A percentile compares a stretch with the other conserved stretches of the same genome.
Conservation (phyloP, 2,329 filamentous ascomycete species). For the Drechslerella coelobrocha region DNA sequence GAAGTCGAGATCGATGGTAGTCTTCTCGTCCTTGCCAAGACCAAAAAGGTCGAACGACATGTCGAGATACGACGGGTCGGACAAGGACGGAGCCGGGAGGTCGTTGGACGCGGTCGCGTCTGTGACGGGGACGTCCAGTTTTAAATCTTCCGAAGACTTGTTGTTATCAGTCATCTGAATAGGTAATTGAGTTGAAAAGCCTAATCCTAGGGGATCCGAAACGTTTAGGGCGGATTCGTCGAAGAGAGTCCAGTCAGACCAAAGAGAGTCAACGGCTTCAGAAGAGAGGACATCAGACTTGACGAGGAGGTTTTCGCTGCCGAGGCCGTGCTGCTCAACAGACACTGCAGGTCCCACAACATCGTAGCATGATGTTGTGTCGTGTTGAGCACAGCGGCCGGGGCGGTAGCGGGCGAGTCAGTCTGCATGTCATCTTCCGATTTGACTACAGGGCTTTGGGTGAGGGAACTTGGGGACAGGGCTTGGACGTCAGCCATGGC, state of each 20-base stretch:
- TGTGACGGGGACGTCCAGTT: conserved; percentile 6
- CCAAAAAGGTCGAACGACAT: conserved; percentile 40
- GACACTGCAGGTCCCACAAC: conserved; percentile 99
- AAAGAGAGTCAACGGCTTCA: conserved; percentile 41
- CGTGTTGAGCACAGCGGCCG: conserved; percentile 61
- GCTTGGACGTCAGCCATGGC: conserved; percentile 52
- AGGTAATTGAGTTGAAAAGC: conserved; percentile 10
- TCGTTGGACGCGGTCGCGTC: conserved; percentile 16
- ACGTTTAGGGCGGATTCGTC: conserved; percentile 27
- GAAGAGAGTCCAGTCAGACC: conserved; percentile 49
- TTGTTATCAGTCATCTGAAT: background rate
- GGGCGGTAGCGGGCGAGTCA: conserved; percentile 14
- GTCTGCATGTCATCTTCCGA: conserved; percentile 39
- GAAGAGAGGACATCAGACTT: conserved; percentile 48
- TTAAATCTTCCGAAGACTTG: conserved; percentile 9
- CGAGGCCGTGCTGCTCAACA: conserved; percentile 51
- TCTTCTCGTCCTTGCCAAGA: conserved; percentile 31
- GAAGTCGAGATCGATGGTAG: conserved; percentile 33
- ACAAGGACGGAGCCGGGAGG: conserved; percentile 37
- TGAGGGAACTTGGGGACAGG: conserved; percentile 50
- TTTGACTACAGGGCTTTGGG: conserved; percentile 47
- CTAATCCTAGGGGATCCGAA: conserved; percentile 9
- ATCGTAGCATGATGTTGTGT: conserved; percentile 99
- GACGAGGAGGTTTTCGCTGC: conserved; percentile 34
- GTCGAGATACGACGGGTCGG: conserved; percentile 21